Conservation (phyloP, 2,329 filamentous ascomycete genomes). For the Aureobasidium sp. region DNA sequence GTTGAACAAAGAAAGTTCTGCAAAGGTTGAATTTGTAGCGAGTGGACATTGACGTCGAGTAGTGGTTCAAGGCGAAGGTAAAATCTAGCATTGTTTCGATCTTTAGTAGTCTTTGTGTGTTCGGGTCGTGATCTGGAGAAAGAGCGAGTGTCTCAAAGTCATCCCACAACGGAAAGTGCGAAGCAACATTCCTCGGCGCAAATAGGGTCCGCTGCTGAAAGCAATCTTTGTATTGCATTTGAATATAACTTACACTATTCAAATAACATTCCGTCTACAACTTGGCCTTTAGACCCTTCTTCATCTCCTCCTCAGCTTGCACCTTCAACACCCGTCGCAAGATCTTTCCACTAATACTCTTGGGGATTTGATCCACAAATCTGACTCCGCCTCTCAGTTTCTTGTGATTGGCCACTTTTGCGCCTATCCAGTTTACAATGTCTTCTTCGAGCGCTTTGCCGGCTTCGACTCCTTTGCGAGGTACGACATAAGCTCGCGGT, state of each 20-base stretch:
- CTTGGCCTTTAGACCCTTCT: slow-evolving; percentile 33
- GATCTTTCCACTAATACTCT: slow-evolving; percentile 43
- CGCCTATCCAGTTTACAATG: slow-evolving; percentile 37
- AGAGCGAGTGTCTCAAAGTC: too few relatives aligned
- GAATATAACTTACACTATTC: background rate
- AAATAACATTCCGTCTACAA: slow-evolving; percentile 24
- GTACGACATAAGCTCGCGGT: slow-evolving; percentile 40
- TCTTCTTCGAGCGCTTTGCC: slow-evolving; percentile 33
- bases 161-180: too few relatives aligned
- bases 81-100: too few relatives aligned
- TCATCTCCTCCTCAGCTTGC: slow-evolving; percentile 37
- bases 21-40: too few relatives aligned
- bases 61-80: too few relatives aligned
- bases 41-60: too few relatives aligned
- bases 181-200: too few relatives aligned
- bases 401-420: slow-evolving; percentile 43
- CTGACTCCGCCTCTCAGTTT: slow-evolving; percentile 40
- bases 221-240: too few relatives aligned
- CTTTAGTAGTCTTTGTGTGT: too few relatives aligned
- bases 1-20: too few relatives aligned
- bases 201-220: too few relatives aligned
- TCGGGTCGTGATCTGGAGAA: too few relatives aligned
- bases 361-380: slow-evolving; percentile 43
- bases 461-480: slow-evolving; percentile 31
- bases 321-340: slow-evolving; percentile 39